Evolutionary conservation across 805 yeast species (phyloP).

Genomic region (Kuraishia hungarica): DNA sequence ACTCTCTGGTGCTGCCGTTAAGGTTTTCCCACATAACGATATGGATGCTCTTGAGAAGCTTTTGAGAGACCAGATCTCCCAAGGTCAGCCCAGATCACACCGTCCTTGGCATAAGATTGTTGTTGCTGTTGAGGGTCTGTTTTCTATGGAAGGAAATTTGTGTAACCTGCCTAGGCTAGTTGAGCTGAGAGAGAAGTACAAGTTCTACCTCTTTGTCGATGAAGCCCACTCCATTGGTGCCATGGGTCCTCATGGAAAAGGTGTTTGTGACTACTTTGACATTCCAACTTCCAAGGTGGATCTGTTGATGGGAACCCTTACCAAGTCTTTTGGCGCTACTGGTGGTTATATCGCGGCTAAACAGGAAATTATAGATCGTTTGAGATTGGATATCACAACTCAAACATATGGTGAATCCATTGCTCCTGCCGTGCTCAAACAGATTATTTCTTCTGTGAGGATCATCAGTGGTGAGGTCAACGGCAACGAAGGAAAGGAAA

Average conservation of each 20-base stretch:
- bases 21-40: slow-evolving; percentile 88
- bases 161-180: slow-evolving; percentile 72
- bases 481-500: slow-evolving; percentile 90
- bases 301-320: slow-evolving; percentile 93
- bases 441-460: slow-evolving; percentile 71
- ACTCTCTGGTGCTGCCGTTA: slow-evolving; percentile 85
- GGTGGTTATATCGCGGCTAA: slow-evolving; percentile 94
- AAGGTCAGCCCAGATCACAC: slow-evolving; percentile 91
- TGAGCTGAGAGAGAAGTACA: slow-evolving; percentile 72
- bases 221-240: slow-evolving; percentile 99
- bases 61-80: slow-evolving; percentile 76
- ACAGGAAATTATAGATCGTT: slow-evolving; percentile 58
- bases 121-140: slow-evolving; percentile 86
- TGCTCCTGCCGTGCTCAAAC: slow-evolving; percentile 88
- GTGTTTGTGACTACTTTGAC: slow-evolving; percentile 89
- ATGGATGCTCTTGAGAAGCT: slow-evolving; percentile 71
- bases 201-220: slow-evolving; percentile 84
- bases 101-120: slow-evolving; percentile 91
- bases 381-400: slow-evolving; percentile 67
- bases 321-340: slow-evolving; percentile 97
- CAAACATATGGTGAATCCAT: slow-evolving; percentile 75
- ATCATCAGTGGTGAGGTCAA: slow-evolving; percentile 74
- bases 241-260: slow-evolving; percentile 90
- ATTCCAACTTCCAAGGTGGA: slow-evolving; percentile 73
- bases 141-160: slow-evolving; percentile 89